Conservation (phyloP, 768 basidiomycete genomes). For the Agaricus blazei region DNA sequence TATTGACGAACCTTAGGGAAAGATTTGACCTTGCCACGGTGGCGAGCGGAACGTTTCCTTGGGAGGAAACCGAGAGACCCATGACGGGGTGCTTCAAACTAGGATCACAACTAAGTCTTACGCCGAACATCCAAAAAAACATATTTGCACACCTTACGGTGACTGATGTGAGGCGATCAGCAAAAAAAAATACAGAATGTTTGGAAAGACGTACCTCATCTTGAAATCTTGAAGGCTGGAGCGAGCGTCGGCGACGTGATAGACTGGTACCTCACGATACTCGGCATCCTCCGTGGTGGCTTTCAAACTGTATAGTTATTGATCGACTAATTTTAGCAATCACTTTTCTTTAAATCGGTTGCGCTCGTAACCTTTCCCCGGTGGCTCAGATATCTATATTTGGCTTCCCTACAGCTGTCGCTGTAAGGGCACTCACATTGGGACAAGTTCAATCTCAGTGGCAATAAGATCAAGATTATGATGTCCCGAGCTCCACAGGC, state of each 20-base stretch:
- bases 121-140: conserved; percentile 6
- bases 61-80: conserved; percentile 98
- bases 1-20: conserved; percentile 83
- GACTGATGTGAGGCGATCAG: conserved; percentile 39
- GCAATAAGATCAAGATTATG: too few relatives aligned
- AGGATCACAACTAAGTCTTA: conserved; percentile 13
- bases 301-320: conserved; percentile 34
- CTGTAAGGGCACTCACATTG: too few relatives aligned
- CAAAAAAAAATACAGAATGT: conserved; percentile 7
- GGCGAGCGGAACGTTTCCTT: conserved; percentile 93
- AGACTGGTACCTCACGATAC: conserved; percentile 14
- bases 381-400: too few relatives aligned
- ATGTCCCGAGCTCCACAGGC: too few relatives aligned
- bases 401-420: too few relatives aligned
- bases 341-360: neutral
- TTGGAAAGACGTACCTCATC: conserved; percentile 52
- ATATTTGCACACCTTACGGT: conserved; percentile 68
- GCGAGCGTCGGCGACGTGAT: conserved; percentile 24
- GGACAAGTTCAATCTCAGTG: too few relatives aligned
- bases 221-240: conserved; percentile 40
- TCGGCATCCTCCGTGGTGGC: conserved; percentile 38
- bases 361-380: neutral
- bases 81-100: conserved; percentile 99
- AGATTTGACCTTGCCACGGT: conserved; percentile 98
- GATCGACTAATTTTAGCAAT: neutral